Percentiles rank a stretch among this genome's conserved stretches.
phyloP scores from a whole-genome alignment of 495 filamentous ascomycete species.

The Glonium stellatum region DNA sequence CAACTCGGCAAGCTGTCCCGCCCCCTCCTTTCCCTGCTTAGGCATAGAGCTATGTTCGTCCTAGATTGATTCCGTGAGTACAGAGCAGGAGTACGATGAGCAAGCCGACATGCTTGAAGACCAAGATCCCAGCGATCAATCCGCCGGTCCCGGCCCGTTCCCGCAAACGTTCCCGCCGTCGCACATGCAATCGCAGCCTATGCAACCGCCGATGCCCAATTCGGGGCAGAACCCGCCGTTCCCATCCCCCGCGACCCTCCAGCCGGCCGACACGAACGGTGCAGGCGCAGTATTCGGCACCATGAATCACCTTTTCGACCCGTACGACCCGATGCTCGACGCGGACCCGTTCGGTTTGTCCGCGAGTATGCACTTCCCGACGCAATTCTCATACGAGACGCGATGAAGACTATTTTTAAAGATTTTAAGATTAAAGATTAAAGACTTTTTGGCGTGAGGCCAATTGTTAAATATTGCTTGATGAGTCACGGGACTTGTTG shows the following conservation, averaged over 20 bases:
- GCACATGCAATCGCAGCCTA: conserved; percentile 37
- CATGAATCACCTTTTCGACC: conserved; percentile 64
- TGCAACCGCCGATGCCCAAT: conserved; percentile 32
- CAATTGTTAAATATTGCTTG: neutral
- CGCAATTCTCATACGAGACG: conserved; percentile 72
- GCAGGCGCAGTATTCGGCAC: conserved; percentile 39
- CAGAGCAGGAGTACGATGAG: conserved; percentile 99
- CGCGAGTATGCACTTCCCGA: conserved; percentile 91
- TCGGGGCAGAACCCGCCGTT: conserved; percentile 29
- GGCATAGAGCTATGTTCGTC: conserved; percentile 66
- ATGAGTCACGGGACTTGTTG: conserved; percentile 1
- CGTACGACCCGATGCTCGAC: conserved; percentile 76
- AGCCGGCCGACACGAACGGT: conserved; percentile 36
- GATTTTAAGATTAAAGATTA: too few species aligned
- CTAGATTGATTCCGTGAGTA: conserved; percentile 70
- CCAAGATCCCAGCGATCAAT: conserved; percentile 45
- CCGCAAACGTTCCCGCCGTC: conserved; percentile 49
- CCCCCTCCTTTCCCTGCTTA: conserved; percentile 47
- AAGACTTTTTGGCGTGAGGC: neutral
- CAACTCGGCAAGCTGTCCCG: conserved; percentile 90
- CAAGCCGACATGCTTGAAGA: conserved; percentile 93
- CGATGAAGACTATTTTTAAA: conserved; percentile 13
- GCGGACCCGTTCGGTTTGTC: conserved; percentile 85
- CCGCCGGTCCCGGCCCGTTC: conserved; percentile 58
- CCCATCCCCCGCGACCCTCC: conserved; percentile 19